These are phyloP conservation scores for Asclepias syriaca DNA, from an alignment of 257 asterid species.

Conservation along the genomic window DNA sequence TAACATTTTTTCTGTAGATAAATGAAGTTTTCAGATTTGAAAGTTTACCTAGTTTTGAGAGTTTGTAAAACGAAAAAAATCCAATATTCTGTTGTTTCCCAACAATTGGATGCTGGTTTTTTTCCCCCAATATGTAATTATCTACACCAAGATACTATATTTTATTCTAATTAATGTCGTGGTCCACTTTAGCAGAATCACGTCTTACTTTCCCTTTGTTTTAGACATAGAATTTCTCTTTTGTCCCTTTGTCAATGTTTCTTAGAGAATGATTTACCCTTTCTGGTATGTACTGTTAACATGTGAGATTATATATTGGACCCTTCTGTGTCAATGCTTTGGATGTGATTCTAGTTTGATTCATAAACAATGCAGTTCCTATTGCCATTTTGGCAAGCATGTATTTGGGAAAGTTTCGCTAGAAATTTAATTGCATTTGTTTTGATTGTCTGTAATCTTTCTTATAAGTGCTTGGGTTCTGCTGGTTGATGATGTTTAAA, in stretches of 20 bases:
- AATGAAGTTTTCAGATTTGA: too few species aligned
- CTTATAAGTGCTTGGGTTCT: not conserved
- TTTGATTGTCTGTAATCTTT: not conserved
- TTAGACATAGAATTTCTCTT: not conserved
- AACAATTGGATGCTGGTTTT: not conserved
- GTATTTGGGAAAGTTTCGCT: not conserved
- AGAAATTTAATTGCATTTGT: not conserved
- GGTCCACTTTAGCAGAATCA: not conserved
- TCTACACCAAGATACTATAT: not conserved
- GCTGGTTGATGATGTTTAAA: not conserved
- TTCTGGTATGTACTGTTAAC: not conserved
- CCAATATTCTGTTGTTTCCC: not conserved
- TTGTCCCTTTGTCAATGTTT: not conserved
- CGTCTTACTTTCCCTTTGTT: not conserved
- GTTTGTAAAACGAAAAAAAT: not conserved
- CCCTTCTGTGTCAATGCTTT: not conserved
- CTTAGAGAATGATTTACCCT: not conserved
- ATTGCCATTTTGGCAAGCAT: too few species aligned
- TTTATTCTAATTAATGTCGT: not conserved
- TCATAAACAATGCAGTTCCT: not conserved
- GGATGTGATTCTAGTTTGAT: constrained; percentile 1
- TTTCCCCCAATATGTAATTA: not conserved
- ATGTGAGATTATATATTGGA: not conserved
- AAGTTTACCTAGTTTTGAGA: not conserved
- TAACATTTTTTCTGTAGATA: not conserved